Conservation (phyloP, 257 asterid genomes). For the Rubia yunnanensis region DNA sequence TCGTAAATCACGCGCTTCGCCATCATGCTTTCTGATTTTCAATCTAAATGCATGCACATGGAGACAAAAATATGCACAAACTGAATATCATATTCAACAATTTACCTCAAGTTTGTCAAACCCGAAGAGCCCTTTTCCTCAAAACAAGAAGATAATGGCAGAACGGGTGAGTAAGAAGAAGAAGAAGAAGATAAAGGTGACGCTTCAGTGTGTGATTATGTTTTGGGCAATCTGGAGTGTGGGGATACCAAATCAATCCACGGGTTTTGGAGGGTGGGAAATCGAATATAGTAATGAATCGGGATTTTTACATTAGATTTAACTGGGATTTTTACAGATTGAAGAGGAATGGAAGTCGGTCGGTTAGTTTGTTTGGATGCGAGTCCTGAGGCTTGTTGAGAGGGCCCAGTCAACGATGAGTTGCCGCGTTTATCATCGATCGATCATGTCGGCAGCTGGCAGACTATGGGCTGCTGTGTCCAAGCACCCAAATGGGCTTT, state of each 20-base stretch:
- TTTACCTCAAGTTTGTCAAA: neutral
- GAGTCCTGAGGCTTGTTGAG: constrained; percentile 1
- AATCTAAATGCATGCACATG: neutral
- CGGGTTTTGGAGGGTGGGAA: neutral
- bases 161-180: neutral
- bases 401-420: constrained; percentile 3
- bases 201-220: neutral
- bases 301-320: too few relatives aligned
- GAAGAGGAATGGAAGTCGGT: too few relatives aligned
- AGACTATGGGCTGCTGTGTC: neutral
- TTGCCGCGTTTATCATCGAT: neutral
- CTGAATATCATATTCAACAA: neutral
- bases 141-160: neutral
- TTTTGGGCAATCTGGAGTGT: neutral
- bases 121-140: neutral
- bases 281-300: neutral
- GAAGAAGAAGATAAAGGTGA: neutral
- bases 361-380: constrained; percentile 5
- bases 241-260: neutral
- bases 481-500: neutral
- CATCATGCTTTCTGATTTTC: neutral
- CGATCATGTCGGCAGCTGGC: neutral
- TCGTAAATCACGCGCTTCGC: neutral
- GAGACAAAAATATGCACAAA: neutral
- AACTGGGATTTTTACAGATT: too few relatives aligned